Percentiles rank a stretch among this genome's conserved stretches.
phyloP scores from a whole-genome alignment of 495 filamentous ascomycete species.

The Penicillium egyptiacum region DNA sequence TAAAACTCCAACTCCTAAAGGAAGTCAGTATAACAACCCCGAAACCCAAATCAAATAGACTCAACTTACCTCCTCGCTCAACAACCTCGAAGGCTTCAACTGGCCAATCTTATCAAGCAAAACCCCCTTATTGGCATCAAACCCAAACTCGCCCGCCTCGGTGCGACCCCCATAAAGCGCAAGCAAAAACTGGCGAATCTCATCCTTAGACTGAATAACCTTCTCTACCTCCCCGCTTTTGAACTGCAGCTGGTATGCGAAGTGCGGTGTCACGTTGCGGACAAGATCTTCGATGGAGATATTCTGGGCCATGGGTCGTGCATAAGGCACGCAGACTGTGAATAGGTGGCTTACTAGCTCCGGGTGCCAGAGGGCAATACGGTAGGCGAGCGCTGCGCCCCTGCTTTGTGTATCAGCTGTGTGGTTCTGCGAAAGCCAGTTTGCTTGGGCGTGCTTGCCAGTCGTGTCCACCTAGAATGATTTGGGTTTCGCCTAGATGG shows the following conservation, averaged over 20 bases:
- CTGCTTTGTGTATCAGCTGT: constrained; percentile 23
- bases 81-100: constrained; percentile 50
- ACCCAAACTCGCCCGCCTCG: constrained; percentile 51
- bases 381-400: constrained; percentile 59
- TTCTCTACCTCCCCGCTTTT: constrained; percentile 63
- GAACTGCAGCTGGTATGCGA: constrained; percentile 81
- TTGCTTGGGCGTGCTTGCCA: constrained; percentile 58
- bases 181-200: constrained; percentile 66
- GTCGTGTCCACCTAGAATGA: constrained; percentile 83
- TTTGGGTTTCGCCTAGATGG: constrained; percentile 55
- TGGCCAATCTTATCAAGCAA: constrained; percentile 52
- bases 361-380: constrained; percentile 70
- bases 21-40: constrained; percentile 10
- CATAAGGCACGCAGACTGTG: constrained; percentile 75
- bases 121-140: constrained; percentile 58
- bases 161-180: constrained; percentile 65
- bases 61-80: constrained; percentile 57
- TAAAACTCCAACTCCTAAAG: constrained; percentile 72
- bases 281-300: constrained; percentile 56
- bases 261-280: constrained; percentile 62
- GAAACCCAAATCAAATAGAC: constrained; percentile 12
- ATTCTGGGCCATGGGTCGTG: constrained; percentile 49
- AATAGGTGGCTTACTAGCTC: constrained; percentile 70
- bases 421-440: not conserved
- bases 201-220: constrained; percentile 51